A percentile compares a stretch with the other conserved stretches of the same genome.
Evolutionary conservation across 1,139 yeast genomes (phyloP).

Genomic region (Suhomyces taliae): DNA sequence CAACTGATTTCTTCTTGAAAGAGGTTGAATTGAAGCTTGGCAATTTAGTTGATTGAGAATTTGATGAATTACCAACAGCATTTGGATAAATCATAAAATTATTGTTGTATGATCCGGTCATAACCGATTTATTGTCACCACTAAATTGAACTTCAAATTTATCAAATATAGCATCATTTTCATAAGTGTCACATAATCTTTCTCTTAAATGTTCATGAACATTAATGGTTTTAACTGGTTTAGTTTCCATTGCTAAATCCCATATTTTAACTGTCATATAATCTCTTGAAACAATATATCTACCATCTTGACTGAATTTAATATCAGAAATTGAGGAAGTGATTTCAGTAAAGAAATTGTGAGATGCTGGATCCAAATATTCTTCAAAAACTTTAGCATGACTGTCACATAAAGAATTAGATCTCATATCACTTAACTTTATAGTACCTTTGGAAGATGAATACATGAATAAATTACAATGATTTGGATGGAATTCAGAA

Average conservation of each 20-base stretch:
- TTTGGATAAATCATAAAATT: conserved; percentile 96
- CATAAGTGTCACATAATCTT: conserved; percentile 94
- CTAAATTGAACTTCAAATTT: conserved; percentile 95
- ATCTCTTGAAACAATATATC: conserved; percentile 93
- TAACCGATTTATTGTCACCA: conserved; percentile 88
- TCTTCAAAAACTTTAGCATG: conserved; percentile 92
- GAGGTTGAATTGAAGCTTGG: conserved; percentile 20
- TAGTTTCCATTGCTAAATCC: conserved; percentile 97
- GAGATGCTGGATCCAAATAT: conserved; percentile 87
- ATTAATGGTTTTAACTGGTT: conserved; percentile 90
- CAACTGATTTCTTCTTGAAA: conserved; percentile 21
- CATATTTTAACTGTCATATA: conserved; percentile 96
- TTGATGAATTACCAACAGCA: conserved; percentile 42
- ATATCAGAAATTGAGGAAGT: conserved; percentile 94
- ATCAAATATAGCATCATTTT: conserved; percentile 97
- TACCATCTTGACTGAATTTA: conserved; percentile 87
- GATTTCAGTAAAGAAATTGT: conserved; percentile 95
- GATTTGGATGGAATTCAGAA: conserved; percentile 92
- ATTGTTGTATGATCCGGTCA: conserved; percentile 98
- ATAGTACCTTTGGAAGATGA: conserved; percentile 96
- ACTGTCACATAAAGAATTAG: conserved; percentile 88
- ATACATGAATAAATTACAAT: conserved; percentile 94
- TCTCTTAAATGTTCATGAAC: conserved; percentile 95
- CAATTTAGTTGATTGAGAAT: conserved; percentile 12
- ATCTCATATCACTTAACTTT: conserved; percentile 95